Percentiles rank a stretch among this genome's conserved stretches.
phyloP scores from a whole-genome alignment of 306 rosid genomes.

The Arachis stenosperma region DNA sequence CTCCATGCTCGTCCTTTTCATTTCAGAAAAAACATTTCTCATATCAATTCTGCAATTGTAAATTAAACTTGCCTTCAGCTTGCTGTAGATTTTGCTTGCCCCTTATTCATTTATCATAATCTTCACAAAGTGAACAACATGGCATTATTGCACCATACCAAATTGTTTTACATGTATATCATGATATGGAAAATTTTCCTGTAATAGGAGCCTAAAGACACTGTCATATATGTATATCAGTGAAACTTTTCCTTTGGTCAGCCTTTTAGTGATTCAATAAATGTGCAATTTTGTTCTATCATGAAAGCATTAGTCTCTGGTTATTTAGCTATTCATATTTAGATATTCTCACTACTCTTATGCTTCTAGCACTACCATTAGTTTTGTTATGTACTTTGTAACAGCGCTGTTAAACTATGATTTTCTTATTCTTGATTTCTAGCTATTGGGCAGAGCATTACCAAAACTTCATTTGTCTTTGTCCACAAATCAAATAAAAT shows the following conservation, averaged over 20 bases:
- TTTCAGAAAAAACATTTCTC: neutral
- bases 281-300: constrained; percentile 27
- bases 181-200: neutral
- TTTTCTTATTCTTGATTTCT: neutral
- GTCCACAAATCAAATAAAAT: neutral
- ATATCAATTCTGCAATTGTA: constrained; percentile 47
- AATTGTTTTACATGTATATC: constrained; percentile 37
- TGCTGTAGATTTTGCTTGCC: constrained; percentile 47
- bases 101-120: constrained; percentile 40
- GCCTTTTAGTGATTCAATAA: constrained; percentile 31
- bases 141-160: constrained; percentile 41
- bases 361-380: constrained; percentile 1
- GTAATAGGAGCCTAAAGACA: constrained; percentile 25
- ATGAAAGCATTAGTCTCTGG: neutral
- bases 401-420: too few relatives aligned
- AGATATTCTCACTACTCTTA: neutral
- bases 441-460: neutral
- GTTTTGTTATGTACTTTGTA: neutral
- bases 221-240: constrained; percentile 1
- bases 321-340: neutral
- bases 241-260: constrained; percentile 19
- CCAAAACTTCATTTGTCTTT: neutral
- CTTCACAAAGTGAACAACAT: constrained; percentile 51
- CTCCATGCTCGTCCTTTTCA: neutral
- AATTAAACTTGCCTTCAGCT: constrained; percentile 49